A percentile compares a stretch with the other conserved stretches of the same genome.
Conservation (phyloP, 2,329 filamentous ascomycete genomes). For the Mariannaea sp. region DNA sequence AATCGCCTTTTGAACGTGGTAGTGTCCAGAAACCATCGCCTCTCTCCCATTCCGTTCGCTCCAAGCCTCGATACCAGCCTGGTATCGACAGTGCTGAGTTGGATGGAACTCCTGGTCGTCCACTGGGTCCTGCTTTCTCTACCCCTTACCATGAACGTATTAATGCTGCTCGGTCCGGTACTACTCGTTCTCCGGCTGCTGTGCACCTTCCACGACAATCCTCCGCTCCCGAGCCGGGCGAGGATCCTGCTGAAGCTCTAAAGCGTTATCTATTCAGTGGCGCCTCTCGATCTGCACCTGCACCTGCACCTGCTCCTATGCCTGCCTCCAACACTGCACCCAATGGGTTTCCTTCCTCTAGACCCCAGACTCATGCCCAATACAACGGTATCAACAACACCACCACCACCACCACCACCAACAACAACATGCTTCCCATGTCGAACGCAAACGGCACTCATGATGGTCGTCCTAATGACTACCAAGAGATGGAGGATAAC, state of each 20-base stretch:
- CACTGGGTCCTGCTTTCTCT: conserved; percentile 70
- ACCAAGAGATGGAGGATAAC: conserved; percentile 58
- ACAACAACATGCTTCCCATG: conserved; percentile 20
- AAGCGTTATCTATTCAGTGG: conserved; percentile 61
- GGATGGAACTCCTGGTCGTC: conserved; percentile 59
- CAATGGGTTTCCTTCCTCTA: conserved; percentile 28
- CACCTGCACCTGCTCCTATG: conserved; percentile 24
- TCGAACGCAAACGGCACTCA: conserved; percentile 1
- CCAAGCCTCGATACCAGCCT: conserved; percentile 29
- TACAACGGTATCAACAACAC: no score
- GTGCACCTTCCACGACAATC: conserved; percentile 20
- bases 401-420: no score
- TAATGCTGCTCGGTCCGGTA: conserved; percentile 53
- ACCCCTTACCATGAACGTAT: conserved; percentile 68
- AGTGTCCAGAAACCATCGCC: conserved; percentile 31
- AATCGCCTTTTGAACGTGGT: conserved; percentile 42
- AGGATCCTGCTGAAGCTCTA: conserved; percentile 53
- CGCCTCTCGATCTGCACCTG: conserved; percentile 31
- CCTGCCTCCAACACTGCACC: conserved; percentile 21
- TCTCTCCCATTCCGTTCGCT: conserved; percentile 35
- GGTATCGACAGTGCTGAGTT: conserved; percentile 57
- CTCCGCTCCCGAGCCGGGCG: conserved; percentile 25
- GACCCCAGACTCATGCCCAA: conserved; percentile 23
- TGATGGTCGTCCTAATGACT: conserved; percentile 38
- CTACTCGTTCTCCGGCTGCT: conserved; percentile 29